Base-by-base conservation (phyloP, 179 eudicot genomes). In the Drosera spatulata region DNA sequence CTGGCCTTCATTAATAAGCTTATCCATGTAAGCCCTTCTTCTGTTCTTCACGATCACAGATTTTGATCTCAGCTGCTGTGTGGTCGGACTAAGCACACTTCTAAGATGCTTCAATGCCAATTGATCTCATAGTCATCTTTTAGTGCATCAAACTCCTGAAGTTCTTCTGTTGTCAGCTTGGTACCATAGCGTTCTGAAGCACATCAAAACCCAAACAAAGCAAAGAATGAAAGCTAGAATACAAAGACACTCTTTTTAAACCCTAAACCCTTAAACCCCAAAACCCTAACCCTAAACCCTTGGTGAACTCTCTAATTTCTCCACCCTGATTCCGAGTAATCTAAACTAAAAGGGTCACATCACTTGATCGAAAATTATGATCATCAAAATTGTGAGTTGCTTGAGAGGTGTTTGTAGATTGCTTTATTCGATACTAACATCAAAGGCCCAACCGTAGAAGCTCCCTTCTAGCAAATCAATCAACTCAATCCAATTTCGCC, bases 1-100 rank as follows among this genome's bases (percentile, higher is more conserved):
- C 22, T 82, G 60, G 45, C 99, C 99, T 60, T 71, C 86, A n/a
- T 56, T 66, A n/a, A 93, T 58, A 56, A 93, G 73, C 67, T 77
- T 89, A 69, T 85, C 83, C 99, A 93, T 79, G 64, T 79, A 93
- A 0, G 99, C 99, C 41, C 84, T 70, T 59, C 99, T 82, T 65
- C 96, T 66, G 61, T 93, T 93, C 80, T 89, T 93, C 40, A 84
- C 73, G 56, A 77, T 82, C 37, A 79, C 67, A 2, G 90, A 84
- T 65, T 72, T 76, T 47, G 85, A 66, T 57, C 77, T 79, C 50
- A 74, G 13, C 55, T 93, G 93, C 67, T 86, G 80, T 6, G 77
- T 71, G 12, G 95, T 89, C 37, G 99, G 99, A 69, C 73, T 77
- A n/a, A 81, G 69, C 50, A 77, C 49, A 70, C 82, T 81, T 50